A percentile compares a stretch with the other conserved stretches of the same genome.
Conservation (phyloP, 257 asterid species). For the Hygrophila difformis region DNA sequence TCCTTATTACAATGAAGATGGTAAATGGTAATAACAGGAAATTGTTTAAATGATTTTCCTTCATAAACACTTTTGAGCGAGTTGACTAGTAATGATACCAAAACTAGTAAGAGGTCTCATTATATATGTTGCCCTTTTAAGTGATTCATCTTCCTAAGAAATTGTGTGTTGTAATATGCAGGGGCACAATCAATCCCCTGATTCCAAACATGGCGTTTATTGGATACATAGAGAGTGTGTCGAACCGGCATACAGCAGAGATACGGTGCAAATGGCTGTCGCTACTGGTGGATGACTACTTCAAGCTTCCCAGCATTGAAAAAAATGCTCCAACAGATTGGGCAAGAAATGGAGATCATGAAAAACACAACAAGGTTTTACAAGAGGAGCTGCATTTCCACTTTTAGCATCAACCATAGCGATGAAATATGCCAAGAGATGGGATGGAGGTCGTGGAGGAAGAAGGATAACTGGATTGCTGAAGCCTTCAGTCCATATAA, state of each 20-base stretch:
- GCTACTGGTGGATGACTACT: slow-evolving; percentile 39
- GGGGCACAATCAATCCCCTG: slow-evolving; percentile 84
- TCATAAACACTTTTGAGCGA: too few species aligned
- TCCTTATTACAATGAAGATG: too few species aligned
- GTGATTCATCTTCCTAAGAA: too few species aligned
- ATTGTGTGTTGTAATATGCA: slow-evolving; percentile 11
- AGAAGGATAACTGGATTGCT: slow-evolving; percentile 62
- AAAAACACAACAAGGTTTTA: slow-evolving; percentile 63
- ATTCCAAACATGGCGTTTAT: slow-evolving; percentile 85
- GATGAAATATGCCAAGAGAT: slow-evolving; percentile 85
- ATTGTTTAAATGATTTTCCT: too few species aligned
- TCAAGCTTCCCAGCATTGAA: slow-evolving; percentile 61
- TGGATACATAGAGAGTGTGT: slow-evolving; percentile 86
- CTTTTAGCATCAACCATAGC: slow-evolving; percentile 79
- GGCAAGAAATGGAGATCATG: slow-evolving; percentile 75
- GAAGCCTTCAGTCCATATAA: slow-evolving; percentile 84
- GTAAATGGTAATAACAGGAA: too few species aligned
- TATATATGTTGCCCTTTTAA: too few species aligned
- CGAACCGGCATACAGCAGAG: slow-evolving; percentile 85
- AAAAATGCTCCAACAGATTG: slow-evolving; percentile 57
- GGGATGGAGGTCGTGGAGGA: slow-evolving; percentile 92
- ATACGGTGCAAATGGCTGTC: slow-evolving; percentile 86
- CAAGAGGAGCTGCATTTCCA: slow-evolving; percentile 83
- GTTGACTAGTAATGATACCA: too few species aligned
- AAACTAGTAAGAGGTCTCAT: too few species aligned